Base-by-base conservation (phyloP, 768 basidiomycete genomes). In the Lactifluus volemus region DNA sequence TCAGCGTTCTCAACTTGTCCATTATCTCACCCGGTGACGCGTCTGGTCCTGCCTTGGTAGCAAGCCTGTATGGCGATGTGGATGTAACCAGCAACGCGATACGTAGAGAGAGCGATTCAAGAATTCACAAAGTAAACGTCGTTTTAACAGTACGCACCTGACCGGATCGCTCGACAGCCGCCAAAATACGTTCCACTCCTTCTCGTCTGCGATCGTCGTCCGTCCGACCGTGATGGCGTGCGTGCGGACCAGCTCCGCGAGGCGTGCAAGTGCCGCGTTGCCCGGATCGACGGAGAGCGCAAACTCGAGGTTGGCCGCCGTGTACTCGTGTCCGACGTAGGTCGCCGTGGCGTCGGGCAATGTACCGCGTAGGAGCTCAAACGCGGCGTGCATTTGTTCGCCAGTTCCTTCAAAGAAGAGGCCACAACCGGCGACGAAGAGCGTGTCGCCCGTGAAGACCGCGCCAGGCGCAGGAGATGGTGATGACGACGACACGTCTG, bases 131-230 rank as follows among this genome's bases (percentile, higher is more conserved):
- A 34, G 12, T 10, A 30, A 42, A 34, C 10, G 21, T 47, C 21
- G 12, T 32, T 29, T 12, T 21, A 6, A 38, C 5, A 15, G 34
- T 44, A 45, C 84, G 61, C 66, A 92, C 91, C 77, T 76, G 38
- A 94, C 82, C 5, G 82, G 77, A 5, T 78, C 76, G 63, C 76
- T 82, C 5, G 78, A 73, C 11, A 93, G 74, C 17, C 93, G 81
- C 92, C 97, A 93, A 73, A 98, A 98, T 8, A 92, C 85, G 73
- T 98, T 98, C 90, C 91, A 95, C 64, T 84, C 77, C 75, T 93
- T 94, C 77, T 98, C 96, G 66, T 98, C 89, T 0, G 82, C 89
- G 53, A 98, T 94, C 0, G 93, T 97, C 12, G 89, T 88, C 70
- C 86, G 75, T 44, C 95, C 93, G 4, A 88, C 83, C 4, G 88